Conservation (phyloP, 2,329 filamentous ascomycete genomes). For the Arthrobotrys entomopaga region DNA sequence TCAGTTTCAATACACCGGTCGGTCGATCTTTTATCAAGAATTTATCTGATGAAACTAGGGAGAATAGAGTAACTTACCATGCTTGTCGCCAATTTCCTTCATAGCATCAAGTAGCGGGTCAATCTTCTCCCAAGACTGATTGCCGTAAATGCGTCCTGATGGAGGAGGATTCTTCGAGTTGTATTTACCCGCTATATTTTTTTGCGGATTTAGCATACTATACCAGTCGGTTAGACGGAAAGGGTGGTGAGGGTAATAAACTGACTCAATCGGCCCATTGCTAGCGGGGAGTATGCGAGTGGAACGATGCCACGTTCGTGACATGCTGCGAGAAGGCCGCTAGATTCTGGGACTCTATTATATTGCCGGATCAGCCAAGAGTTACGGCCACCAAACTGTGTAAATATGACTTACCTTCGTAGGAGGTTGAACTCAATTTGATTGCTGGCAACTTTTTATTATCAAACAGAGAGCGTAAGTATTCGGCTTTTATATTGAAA, state of each 20-base stretch:
- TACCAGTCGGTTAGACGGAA: not conserved
- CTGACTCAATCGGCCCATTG: constrained; percentile 61
- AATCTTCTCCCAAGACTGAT: constrained; percentile 64
- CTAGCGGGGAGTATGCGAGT: constrained; percentile 63
- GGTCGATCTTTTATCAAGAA: not conserved
- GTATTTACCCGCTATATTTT: constrained; percentile 61
- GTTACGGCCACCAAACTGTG: too few relatives aligned
- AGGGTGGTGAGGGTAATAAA: not conserved
- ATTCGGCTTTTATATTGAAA: too few relatives aligned
- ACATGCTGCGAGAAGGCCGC: constrained; percentile 63
- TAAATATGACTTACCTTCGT: constrained; percentile 61
- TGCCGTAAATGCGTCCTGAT: constrained; percentile 62
- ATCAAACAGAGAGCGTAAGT: not conserved
- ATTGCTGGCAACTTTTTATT: constrained; percentile 61
- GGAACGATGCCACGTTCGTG: constrained; percentile 63
- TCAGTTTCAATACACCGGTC: too few relatives aligned
- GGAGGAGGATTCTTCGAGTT: constrained; percentile 62
- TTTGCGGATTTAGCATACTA: not conserved
- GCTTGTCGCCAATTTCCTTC: constrained; percentile 61
- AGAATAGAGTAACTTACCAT: constrained; percentile 60
- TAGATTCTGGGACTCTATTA: constrained; percentile 61
- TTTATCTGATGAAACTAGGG: too few relatives aligned
- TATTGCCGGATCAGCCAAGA: too few relatives aligned
- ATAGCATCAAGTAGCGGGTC: constrained; percentile 62
- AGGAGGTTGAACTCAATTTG: constrained; percentile 65